A percentile compares a stretch with the other conserved stretches of the same genome.
These are phyloP conservation scores for Raffaelea albimanens DNA, from an alignment of 2,329 filamentous ascomycete genomes.

Conservation along the genomic window DNA sequence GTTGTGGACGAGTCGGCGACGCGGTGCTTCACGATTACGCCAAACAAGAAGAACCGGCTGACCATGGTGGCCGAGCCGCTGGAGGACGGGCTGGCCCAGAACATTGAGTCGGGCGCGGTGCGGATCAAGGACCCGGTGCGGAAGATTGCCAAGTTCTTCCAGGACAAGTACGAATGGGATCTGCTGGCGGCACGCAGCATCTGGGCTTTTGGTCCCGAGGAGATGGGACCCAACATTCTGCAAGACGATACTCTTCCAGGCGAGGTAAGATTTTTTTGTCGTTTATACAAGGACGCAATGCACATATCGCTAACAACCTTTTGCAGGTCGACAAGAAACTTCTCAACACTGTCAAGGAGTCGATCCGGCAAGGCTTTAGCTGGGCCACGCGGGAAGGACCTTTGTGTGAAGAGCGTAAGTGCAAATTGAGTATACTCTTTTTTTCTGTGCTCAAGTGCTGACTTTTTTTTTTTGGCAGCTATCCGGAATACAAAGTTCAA, in stretches of 20 bases:
- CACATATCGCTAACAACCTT: conserved; percentile 9
- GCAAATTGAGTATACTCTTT: conserved; percentile 8
- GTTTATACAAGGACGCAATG: too few relatives aligned
- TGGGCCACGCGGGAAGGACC: conserved; percentile 96
- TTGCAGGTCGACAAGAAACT: conserved; percentile 78
- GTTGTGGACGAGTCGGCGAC: conserved; percentile 95
- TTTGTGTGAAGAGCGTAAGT: conserved; percentile 91
- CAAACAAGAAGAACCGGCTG: conserved; percentile 99
- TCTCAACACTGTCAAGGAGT: conserved; percentile 78
- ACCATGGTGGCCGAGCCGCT: conserved; percentile 97
- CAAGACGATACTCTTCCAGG: conserved; percentile 94
- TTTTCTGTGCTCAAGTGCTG: conserved; percentile 10
- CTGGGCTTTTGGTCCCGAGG: conserved; percentile 97
- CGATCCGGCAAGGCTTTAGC: conserved; percentile 89
- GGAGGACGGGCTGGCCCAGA: conserved; percentile 86
- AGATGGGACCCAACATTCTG: conserved; percentile 87
- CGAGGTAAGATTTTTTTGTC: conserved; percentile 49
- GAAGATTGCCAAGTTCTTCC: conserved; percentile 93
- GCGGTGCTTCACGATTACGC: conserved; percentile 94
- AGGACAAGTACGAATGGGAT: conserved; percentile 96
- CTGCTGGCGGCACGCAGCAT: conserved; percentile 88
- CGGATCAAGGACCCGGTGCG: conserved; percentile 88
- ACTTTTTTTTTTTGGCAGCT: conserved; percentile 36
- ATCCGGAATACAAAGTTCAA: conserved; percentile 98
- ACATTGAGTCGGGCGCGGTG: conserved; percentile 86